phyloP scores from a whole-genome alignment of 306 rosid genomes.

The Rubus parviflorus region DNA sequence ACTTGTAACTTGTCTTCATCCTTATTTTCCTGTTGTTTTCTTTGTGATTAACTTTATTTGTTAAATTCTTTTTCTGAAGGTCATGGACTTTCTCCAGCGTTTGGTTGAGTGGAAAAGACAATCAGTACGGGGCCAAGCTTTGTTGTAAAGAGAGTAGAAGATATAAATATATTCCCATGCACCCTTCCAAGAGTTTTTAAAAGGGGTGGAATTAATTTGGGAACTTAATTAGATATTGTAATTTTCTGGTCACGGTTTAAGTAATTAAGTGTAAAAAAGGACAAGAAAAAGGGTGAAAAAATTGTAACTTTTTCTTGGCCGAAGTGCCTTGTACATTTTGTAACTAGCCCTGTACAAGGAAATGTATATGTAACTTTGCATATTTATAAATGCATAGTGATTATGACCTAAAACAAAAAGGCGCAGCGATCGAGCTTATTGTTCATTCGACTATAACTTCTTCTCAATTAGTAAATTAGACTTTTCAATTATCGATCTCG shows the following conservation, averaged over 20 bases:
- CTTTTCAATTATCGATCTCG: neutral
- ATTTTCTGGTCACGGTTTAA: slow-evolving; percentile 15
- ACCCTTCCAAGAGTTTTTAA: slow-evolving; percentile 29
- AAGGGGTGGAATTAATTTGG: slow-evolving; percentile 35
- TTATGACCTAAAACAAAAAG: neutral
- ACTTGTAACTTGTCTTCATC: slow-evolving; percentile 13
- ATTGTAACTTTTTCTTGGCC: slow-evolving; percentile 24
- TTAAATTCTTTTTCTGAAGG: slow-evolving; percentile 38
- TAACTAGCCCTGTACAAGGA: slow-evolving; percentile 32
- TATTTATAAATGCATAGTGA: slow-evolving; percentile 16
- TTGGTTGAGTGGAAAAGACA: slow-evolving; percentile 63
- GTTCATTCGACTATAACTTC: neutral
- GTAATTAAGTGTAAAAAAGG: neutral
- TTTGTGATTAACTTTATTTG: neutral
- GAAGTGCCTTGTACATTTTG: slow-evolving; percentile 36
- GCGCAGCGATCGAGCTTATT: neutral
- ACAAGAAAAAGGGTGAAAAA: slow-evolving; percentile 20
- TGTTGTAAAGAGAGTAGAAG: slow-evolving; percentile 39
- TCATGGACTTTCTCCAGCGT: slow-evolving; percentile 72
- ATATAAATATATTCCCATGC: slow-evolving; percentile 24
- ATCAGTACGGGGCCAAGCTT: slow-evolving; percentile 36
- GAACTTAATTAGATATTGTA: slow-evolving; percentile 18
- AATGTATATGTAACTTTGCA: slow-evolving; percentile 18
- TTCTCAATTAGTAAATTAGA: neutral
- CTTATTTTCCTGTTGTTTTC: neutral